Conservation (phyloP, 2,329 filamentous ascomycete genomes). For the Trichoderma atroviride region DNA sequence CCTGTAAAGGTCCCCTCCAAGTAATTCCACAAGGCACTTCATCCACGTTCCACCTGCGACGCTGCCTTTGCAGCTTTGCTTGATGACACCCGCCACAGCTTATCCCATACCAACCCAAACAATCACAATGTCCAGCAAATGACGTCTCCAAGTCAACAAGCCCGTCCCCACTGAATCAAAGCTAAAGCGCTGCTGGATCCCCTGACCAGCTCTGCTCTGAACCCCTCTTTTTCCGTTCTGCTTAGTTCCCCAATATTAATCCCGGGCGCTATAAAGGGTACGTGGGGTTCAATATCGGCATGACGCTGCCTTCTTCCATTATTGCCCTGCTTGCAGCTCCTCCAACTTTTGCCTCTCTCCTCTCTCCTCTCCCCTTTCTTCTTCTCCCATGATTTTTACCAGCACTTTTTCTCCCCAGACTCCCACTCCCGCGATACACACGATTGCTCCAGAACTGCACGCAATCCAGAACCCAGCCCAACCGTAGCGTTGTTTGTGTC, state of each 20-base stretch:
- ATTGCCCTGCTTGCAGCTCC: slow-evolving; percentile 11
- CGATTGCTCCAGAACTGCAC: background rate
- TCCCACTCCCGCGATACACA: background rate
- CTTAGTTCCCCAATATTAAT: background rate
- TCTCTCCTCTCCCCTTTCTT: background rate
- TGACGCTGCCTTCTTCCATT: slow-evolving; percentile 5
- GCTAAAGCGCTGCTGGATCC: background rate
- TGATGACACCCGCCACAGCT: background rate
- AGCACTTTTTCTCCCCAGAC: background rate
- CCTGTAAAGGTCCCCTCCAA: too few relatives aligned
- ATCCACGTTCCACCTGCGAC: too few relatives aligned
- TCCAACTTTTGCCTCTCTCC: slow-evolving; percentile 2
- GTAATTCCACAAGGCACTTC: too few relatives aligned
- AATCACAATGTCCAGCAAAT: background rate
- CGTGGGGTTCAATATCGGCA: slow-evolving; percentile 2
- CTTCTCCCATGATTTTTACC: background rate
- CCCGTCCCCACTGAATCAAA: background rate
- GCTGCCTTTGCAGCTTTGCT: too few relatives aligned
- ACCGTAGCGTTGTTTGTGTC: background rate
- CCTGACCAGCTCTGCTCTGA: slow-evolving; percentile 7
- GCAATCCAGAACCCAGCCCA: background rate
- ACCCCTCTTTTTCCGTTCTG: slow-evolving; percentile 10
- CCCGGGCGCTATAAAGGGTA: slow-evolving; percentile 7
- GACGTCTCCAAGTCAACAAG: background rate
- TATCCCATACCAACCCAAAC: background rate